A percentile compares a stretch with the other conserved stretches of the same genome.
phyloP scores from a whole-genome alignment of 768 basidiomycete species.

The Lactarius indigo region DNA sequence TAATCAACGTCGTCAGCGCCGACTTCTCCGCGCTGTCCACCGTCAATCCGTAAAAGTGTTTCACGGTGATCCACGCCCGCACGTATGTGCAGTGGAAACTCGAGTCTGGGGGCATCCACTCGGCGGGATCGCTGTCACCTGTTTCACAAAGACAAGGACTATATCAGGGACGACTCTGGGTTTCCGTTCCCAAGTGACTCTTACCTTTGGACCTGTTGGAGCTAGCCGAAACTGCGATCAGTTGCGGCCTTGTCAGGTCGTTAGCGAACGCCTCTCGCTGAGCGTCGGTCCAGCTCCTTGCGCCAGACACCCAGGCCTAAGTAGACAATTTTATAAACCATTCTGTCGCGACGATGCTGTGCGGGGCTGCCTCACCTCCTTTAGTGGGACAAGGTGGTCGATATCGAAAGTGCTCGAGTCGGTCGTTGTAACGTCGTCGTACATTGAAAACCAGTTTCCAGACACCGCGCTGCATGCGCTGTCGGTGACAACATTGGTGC shows the following conservation, averaged over 20 bases:
- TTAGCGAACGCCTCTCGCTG: slow-evolving; percentile 53
- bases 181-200: neutral
- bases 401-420: slow-evolving; percentile 49
- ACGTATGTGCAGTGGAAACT: slow-evolving; percentile 51
- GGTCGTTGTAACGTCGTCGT: slow-evolving; percentile 45
- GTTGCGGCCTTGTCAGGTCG: slow-evolving; percentile 52
- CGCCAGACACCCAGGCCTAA: slow-evolving; percentile 56
- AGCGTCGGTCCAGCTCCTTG: slow-evolving; percentile 47
- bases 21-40: slow-evolving; percentile 51
- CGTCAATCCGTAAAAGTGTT: slow-evolving; percentile 47
- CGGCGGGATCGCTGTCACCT: slow-evolving; percentile 49
- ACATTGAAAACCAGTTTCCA: slow-evolving; percentile 50
- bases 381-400: slow-evolving; percentile 52
- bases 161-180: neutral
- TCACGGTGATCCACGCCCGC: slow-evolving; percentile 49
- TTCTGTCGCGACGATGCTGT: neutral
- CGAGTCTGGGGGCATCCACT: slow-evolving; percentile 48
- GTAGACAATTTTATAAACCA: neutral
- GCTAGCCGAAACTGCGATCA: slow-evolving; percentile 47
- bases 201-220: slow-evolving; percentile 48
- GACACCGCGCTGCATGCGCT: slow-evolving; percentile 42
- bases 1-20: slow-evolving; percentile 40
- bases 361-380: slow-evolving; percentile 37
- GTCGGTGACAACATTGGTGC: slow-evolving; percentile 39
- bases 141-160: neutral